A percentile compares a stretch with the other conserved stretches of the same genome.
These are phyloP conservation scores for Ustilago vetiveriae DNA, from an alignment of 1,284 basidiomycete genomes.

Conservation along the genomic window DNA sequence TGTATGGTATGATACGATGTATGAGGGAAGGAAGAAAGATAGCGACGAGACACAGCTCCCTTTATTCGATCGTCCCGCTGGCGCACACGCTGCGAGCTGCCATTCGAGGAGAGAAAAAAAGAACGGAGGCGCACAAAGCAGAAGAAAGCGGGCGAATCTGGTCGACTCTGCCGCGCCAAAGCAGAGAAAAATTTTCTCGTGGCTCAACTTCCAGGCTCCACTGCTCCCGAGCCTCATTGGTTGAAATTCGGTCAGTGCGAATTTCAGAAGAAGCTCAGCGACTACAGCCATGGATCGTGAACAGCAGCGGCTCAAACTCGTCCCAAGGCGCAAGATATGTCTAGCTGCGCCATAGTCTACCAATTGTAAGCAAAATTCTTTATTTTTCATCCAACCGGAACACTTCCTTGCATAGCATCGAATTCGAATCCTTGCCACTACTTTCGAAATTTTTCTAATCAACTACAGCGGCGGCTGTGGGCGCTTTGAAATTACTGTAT, in stretches of 20 bases:
- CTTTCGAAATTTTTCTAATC: too few species aligned
- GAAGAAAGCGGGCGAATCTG: slow-evolving; percentile 6
- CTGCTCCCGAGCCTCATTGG: slow-evolving; percentile 34
- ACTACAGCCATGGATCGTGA: slow-evolving; percentile 1
- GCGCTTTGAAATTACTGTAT: too few species aligned
- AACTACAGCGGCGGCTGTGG: too few species aligned
- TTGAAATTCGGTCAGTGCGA: neutral
- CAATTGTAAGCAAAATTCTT: too few species aligned
- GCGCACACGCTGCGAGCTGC: slow-evolving; percentile 3
- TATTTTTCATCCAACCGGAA: neutral
- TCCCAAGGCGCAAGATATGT: too few species aligned
- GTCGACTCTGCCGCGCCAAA: slow-evolving; percentile 18
- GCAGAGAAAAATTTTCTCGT: slow-evolving; percentile 46
- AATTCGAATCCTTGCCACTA: too few species aligned
- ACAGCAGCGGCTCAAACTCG: too few species aligned
- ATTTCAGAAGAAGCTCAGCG: slow-evolving; percentile 28
- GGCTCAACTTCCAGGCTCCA: slow-evolving; percentile 28
- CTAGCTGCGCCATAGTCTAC: too few species aligned
- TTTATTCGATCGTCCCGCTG: slow-evolving; percentile 35
- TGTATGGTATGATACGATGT: slow-evolving; percentile 49
- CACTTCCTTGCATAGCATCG: neutral
- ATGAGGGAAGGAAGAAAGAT: slow-evolving; percentile 42
- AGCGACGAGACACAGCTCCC: slow-evolving; percentile 12
- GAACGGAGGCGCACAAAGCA: slow-evolving; percentile 1
- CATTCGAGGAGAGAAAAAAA: too few species aligned